phyloP scores from a whole-genome alignment of 257 asterid genomes.

The Coffea eugenioides region DNA sequence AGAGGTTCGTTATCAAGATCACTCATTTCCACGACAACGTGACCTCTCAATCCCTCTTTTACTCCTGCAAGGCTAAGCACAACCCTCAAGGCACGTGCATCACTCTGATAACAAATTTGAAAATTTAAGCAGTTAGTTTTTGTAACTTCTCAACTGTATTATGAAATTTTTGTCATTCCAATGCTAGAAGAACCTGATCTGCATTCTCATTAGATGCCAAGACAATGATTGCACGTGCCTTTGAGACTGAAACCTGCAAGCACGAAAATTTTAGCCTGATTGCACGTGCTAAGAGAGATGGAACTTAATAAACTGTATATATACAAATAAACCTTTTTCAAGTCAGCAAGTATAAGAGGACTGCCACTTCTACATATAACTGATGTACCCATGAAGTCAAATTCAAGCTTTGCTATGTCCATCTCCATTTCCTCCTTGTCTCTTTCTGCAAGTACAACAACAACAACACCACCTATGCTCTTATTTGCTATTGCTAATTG shows the following conservation, averaged over 20 bases:
- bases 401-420: conserved; percentile 90
- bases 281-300: background rate
- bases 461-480: conserved; percentile 94
- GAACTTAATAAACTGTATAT: background rate
- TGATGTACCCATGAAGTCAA: conserved; percentile 93
- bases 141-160: background rate
- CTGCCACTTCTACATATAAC: conserved; percentile 97
- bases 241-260: conserved; percentile 88
- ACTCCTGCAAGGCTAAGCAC: conserved; percentile 96
- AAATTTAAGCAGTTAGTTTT: conserved; percentile 11
- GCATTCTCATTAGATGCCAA: conserved; percentile 98
- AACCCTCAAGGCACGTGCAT: conserved; percentile 97
- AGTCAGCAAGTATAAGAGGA: conserved; percentile 94
- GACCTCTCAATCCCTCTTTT: conserved; percentile 87
- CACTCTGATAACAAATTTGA: conserved; percentile 54
- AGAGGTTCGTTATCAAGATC: conserved; percentile 98
- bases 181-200: conserved; percentile 64
- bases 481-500: conserved; percentile 95
- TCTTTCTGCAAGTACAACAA: conserved; percentile 97
- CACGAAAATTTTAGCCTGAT: conserved; percentile 12
- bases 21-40: conserved; percentile 97
- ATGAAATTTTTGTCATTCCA: conserved; percentile 9
- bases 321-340: conserved; percentile 61
- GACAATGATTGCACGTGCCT: conserved; percentile 93
- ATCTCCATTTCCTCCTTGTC: conserved; percentile 99